A percentile compares a stretch with the other conserved stretches of the same genome.
Evolutionary conservation across 148 eudicot species (phyloP).

Genomic region (Nyssa sinensis): DNA sequence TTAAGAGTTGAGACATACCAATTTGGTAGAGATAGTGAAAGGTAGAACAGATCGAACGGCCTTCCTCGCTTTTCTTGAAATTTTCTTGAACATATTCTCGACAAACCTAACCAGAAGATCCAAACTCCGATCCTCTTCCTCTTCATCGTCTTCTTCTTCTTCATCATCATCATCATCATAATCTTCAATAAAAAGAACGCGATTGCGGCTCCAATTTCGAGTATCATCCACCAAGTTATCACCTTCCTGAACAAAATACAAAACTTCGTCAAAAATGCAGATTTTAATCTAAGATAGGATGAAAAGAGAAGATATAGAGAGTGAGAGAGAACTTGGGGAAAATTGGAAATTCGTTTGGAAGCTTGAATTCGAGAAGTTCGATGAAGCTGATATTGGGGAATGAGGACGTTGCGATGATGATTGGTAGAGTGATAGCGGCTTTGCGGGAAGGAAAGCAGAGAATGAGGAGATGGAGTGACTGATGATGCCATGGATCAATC

Average conservation of each 20-base stretch:
- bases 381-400: conserved; percentile 17
- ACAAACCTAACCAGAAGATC: conserved; percentile 86
- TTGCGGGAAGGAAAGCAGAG: neutral
- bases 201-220: conserved; percentile 47
- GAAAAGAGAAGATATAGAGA: neutral
- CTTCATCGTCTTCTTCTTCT: conserved; percentile 68
- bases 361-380: conserved; percentile 28
- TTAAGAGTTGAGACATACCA: conserved; percentile 42
- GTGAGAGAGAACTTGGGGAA: conserved; percentile 32
- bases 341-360: conserved; percentile 34
- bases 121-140: conserved; percentile 89
- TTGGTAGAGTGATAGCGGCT: neutral
- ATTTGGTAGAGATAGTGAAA: conserved; percentile 60
- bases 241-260: conserved; percentile 34
- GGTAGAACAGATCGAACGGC: conserved; percentile 93
- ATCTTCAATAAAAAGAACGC: conserved; percentile 14
- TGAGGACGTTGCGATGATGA: conserved; percentile 1
- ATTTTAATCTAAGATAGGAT: neutral
- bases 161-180: conserved; percentile 44
- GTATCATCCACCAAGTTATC: conserved; percentile 38
- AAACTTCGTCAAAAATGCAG: neutral
- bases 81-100: conserved; percentile 70
- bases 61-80: conserved; percentile 74
- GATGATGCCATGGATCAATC: conserved; percentile 14
- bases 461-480: conserved; percentile 11